Conservation (phyloP, 2,329 filamentous ascomycete species). For the Pseudocercospora fuligena region DNA sequence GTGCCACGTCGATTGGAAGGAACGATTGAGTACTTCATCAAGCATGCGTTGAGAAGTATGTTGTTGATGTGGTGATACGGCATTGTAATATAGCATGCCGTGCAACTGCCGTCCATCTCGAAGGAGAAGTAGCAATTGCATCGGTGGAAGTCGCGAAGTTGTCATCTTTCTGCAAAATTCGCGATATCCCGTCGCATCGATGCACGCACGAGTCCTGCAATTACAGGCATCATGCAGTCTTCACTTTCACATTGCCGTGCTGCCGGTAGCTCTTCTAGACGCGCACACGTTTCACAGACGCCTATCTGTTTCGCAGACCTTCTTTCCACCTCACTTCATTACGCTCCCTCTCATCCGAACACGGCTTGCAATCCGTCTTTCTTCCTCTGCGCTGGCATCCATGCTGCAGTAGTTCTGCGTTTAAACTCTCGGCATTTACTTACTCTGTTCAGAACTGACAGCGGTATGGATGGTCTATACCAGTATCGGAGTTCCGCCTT, state of each 20-base stretch:
- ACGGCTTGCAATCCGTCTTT: neutral
- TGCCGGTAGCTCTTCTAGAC: neutral
- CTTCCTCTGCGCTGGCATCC: neutral
- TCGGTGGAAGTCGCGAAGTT: neutral
- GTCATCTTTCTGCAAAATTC: too few species aligned
- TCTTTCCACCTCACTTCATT: constrained; percentile 9
- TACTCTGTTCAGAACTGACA: neutral
- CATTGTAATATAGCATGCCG: neutral
- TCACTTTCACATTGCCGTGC: neutral
- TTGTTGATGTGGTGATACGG: neutral
- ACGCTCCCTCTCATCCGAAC: neutral
- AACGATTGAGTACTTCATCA: neutral
- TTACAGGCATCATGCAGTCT: neutral
- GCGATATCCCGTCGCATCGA: neutral
- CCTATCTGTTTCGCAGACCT: neutral
- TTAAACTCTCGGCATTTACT: neutral
- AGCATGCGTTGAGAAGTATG: neutral
- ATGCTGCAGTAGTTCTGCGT: neutral
- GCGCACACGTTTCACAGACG: constrained; percentile 5
- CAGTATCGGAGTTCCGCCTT: neutral
- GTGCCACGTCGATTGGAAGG: neutral
- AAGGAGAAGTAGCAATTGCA: neutral
- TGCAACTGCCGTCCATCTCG: neutral
- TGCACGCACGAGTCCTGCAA: neutral
- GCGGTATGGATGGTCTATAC: neutral